phyloP scores from a whole-genome alignment of 2,329 filamentous ascomycete species.

The Calonectria leucothoes region DNA sequence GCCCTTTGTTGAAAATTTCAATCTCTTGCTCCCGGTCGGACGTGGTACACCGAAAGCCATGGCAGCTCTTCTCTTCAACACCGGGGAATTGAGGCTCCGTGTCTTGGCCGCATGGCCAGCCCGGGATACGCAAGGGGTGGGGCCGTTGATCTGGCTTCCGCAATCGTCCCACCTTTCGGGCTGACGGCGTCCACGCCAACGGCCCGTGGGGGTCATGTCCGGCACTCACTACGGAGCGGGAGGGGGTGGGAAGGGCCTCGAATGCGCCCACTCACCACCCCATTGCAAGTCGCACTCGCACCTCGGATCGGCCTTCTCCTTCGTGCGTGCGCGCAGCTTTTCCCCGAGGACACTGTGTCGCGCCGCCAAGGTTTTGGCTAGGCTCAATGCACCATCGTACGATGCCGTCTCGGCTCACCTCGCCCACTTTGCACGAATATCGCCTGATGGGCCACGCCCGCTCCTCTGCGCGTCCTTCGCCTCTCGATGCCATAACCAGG shows the following conservation, averaged over 20 bases:
- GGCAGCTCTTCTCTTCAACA: neutral
- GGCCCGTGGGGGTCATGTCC: neutral
- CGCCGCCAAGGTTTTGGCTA: neutral
- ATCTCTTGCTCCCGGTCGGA: neutral
- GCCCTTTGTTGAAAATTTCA: no score
- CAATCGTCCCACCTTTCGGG: slow-evolving; percentile 17
- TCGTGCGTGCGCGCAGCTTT: neutral
- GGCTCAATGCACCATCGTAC: slow-evolving; percentile 23
- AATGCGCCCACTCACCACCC: neutral
- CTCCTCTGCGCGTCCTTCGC: neutral
- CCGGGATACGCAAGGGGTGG: neutral
- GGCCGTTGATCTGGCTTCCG: slow-evolving; percentile 15
- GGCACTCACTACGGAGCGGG: neutral
- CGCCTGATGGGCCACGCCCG: slow-evolving; percentile 24
- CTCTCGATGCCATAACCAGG: slow-evolving; percentile 17
- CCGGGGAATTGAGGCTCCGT: slow-evolving; percentile 10
- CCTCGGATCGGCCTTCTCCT: neutral
- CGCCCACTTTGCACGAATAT: slow-evolving; percentile 23
- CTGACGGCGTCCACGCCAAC: neutral
- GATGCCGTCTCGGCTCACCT: slow-evolving; percentile 20
- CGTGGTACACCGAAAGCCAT: neutral
- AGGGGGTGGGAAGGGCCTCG: neutral
- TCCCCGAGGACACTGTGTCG: slow-evolving; percentile 19
- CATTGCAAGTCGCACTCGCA: neutral
- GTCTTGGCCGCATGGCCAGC: slow-evolving; percentile 9